Evolutionary conservation across 805 yeast species (phyloP), one percentile per base, ranked within the genome.

Genomic region (Myxozyma geophila): DNA sequence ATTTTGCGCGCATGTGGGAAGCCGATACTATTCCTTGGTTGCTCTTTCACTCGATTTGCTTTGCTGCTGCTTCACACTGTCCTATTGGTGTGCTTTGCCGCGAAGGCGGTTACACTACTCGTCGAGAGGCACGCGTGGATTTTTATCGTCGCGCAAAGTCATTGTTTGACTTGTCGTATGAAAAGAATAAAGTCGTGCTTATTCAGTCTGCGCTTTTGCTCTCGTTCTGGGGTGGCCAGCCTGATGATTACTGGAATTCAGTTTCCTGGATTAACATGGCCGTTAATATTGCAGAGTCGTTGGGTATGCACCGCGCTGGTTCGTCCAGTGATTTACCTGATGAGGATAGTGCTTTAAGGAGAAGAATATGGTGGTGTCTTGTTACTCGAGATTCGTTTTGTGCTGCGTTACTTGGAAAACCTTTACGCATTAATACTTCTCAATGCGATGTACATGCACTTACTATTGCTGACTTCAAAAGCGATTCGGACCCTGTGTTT

Each of bases 191-290:
- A 7, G n/a, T 60, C 12, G 51, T 52, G 7, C 53, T 63, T 12
- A 21, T 63, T 15, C 64, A 57, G 28, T 39, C 47, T 19, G 56
- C 58, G 17, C n/a, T 63, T 5, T 36, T 63, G 46, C 50, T 63
- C 36, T 55, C 66, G 7, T 63, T 63, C 35, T 63, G 62, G 67
- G 64, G 64, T 13, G 65, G 67, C 47, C 35, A 41, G 10, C 64
- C 64, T 7, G 37, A 63, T 39, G 61, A 63, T 41, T 54, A 59
- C 35, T 64, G 67, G 69, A 60, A 57, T 17, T 49, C 62, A 10
- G 21, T 47, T 37, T 46, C 63, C 1, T 66, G 69, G 69, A 37
- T 66, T 10, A 51, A 52, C 35, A 36, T 58, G 21, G 61, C 69
- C 12, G 67, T 66, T 2, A 60, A 56, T 49, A 43, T 62, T 40